Base-by-base conservation (phyloP, 257 asterid species). In the Hygrophila difformis region DNA sequence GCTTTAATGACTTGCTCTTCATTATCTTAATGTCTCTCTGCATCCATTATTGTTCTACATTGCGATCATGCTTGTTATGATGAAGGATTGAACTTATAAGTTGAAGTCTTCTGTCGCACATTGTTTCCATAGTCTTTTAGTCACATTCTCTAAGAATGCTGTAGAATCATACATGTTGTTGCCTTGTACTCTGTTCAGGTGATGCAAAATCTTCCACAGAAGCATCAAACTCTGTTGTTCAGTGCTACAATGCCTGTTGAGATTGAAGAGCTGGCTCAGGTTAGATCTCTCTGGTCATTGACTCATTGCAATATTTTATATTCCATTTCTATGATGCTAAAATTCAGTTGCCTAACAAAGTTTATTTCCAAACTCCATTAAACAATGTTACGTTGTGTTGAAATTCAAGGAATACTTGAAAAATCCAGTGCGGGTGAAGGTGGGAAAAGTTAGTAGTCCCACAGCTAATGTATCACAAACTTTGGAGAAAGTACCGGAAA, bases 241-340 rank as follows among this genome's bases (percentile, higher is more conserved):
- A 82, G 94, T 71, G 96, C 96, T 16, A 87, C 96, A 52, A 87
- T 87, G 96, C 96, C 96, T 1, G 77, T 74, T 54, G 94, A 87
- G 76, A 87, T 87, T 66, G 94, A 87, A 73, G 77, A 70, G 56
- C 70, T 87, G 49, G 75, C 96, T 26, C 94, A 82, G 86, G 94
- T 79, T 57, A 61, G 56, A 54, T 44, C 38, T 54, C 39, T 20
- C 55, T n/a, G n/a, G n/a, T n/a, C n/a, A n/a, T n/a, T n/a, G 28
- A 39, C 18, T 37, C 49, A 13, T 17, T 33, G 40, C 23, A n/a
- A 35, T 58, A 51, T 19, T 53, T 22, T 47, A 13, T 39, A 6
- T 13, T 2, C 44, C 5, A 10, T 31, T 12, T 15, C 43, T 36
- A 21, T 54, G 31, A 3, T 3, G 31, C 8, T 26, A 26, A 8